phyloP scores from a whole-genome alignment of 116 monocot genomes.

The Cymodocea nodosa region DNA sequence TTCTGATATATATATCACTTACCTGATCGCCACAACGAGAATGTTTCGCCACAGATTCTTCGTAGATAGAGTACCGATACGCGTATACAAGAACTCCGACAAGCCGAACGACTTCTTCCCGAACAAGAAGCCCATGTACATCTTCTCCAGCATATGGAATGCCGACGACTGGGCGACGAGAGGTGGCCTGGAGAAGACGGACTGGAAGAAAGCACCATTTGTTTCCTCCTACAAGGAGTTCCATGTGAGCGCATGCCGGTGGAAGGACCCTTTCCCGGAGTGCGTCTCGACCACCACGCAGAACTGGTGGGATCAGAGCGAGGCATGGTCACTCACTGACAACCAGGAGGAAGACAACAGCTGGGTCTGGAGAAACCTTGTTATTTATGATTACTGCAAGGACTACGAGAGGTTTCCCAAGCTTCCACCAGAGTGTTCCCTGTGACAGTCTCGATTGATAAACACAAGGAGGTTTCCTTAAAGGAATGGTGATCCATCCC shows the following conservation, averaged over 20 bases:
- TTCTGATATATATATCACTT: too few species aligned
- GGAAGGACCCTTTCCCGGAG: slow-evolving; percentile 61
- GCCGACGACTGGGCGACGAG: slow-evolving; percentile 88
- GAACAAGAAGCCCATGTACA: slow-evolving; percentile 78
- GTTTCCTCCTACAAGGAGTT: slow-evolving; percentile 86
- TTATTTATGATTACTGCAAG: slow-evolving; percentile 82
- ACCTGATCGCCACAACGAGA: too few species aligned
- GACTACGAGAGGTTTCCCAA: slow-evolving; percentile 57
- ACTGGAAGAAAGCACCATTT: slow-evolving; percentile 84
- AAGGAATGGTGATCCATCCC: too few species aligned
- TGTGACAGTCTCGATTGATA: not conserved
- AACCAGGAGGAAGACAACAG: slow-evolving; percentile 46
- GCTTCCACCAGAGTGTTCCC: slow-evolving; percentile 53
- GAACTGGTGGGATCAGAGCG: slow-evolving; percentile 87
- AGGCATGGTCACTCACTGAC: slow-evolving; percentile 52
- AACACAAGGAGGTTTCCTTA: too few species aligned
- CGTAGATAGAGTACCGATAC: slow-evolving; percentile 64
- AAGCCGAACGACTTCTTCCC: slow-evolving; percentile 82
- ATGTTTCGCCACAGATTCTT: slow-evolving; percentile 44
- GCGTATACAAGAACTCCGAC: slow-evolving; percentile 48
- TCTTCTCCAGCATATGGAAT: slow-evolving; percentile 99
- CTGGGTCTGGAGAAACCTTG: slow-evolving; percentile 79
- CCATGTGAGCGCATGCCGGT: slow-evolving; percentile 55
- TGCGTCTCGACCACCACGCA: slow-evolving; percentile 58
- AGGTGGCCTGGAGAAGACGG: slow-evolving; percentile 87